A percentile compares a stretch with the other conserved stretches of the same genome.
phyloP scores from a whole-genome alignment of 169 alveolate species.

The Cryptosporidium canis region DNA sequence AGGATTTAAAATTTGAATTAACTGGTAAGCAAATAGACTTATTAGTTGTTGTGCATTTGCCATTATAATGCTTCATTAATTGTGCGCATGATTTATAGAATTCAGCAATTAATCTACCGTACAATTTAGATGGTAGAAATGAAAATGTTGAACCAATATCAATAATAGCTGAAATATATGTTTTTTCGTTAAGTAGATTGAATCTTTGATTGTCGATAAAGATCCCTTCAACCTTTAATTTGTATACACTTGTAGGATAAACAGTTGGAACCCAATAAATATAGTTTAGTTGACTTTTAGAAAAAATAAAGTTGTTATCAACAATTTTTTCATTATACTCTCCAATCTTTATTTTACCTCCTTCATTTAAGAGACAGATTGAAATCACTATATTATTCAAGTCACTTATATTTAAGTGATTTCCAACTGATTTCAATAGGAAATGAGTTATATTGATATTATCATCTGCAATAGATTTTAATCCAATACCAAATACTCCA shows the following conservation, averaged over 20 bases:
- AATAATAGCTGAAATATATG: conserved; percentile 2
- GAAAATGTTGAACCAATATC: conserved; percentile 67
- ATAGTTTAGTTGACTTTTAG: neutral
- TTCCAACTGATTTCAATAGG: neutral
- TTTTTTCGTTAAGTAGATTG: neutral
- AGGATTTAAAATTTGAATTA: neutral
- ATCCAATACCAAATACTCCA: conserved; percentile 77
- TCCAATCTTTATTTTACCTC: conserved; percentile 61
- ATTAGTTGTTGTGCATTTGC: neutral
- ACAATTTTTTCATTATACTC: conserved; percentile 20
- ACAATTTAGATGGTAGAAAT: conserved; percentile 15
- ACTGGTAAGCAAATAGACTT: conserved; percentile 4
- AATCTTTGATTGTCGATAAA: neutral
- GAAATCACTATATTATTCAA: conserved; percentile 21
- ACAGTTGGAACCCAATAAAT: conserved; percentile 44
- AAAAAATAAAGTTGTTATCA: neutral
- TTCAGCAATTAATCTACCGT: neutral
- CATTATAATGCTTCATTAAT: neutral
- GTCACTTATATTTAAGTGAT: neutral
- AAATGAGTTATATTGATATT: neutral
- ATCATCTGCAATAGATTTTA: neutral
- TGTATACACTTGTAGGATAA: conserved; percentile 11
- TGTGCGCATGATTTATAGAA: conserved; percentile 6
- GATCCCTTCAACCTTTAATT: conserved; percentile 2
- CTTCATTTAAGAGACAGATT: conserved; percentile 9